Evolutionary conservation across 495 filamentous ascomycete species (phyloP).

Genomic region (Tuber melanosporum): DNA sequence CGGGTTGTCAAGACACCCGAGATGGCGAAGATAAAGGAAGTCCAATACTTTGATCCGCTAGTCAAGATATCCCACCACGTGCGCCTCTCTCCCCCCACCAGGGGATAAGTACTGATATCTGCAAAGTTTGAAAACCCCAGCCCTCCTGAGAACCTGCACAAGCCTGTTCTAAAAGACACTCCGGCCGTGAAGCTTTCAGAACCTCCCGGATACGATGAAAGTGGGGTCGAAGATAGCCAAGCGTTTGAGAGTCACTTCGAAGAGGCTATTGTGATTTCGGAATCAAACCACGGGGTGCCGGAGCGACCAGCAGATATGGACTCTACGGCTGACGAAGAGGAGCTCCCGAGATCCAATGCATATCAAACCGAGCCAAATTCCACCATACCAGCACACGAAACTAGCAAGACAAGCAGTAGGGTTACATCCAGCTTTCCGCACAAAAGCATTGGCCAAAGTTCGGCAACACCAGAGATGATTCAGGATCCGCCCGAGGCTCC

Average conservation of each 20-base stretch:
- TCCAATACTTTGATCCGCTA: constrained; percentile 39
- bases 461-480: not conserved
- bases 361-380: not conserved
- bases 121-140: constrained; percentile 27
- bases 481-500: not conserved
- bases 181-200: not conserved
- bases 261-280: constrained; percentile 7
- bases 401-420: not conserved
- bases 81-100: constrained; percentile 1
- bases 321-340: constrained; percentile 33
- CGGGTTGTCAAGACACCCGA: constrained; percentile 32
- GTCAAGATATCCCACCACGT: constrained; percentile 42
- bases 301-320: constrained; percentile 8
- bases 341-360: not conserved
- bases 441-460: not conserved
- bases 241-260: constrained; percentile 7
- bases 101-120: not conserved
- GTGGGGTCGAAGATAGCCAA: constrained; percentile 6
- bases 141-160: constrained; percentile 13
- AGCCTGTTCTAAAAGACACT: constrained; percentile 14
- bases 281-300: not conserved
- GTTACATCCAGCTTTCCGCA: not conserved
- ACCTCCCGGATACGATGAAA: constrained; percentile 1
- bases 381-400: not conserved
- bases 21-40: constrained; percentile 22